These are phyloP conservation scores for Epichloe sibirici DNA, from an alignment of 2,329 filamentous ascomycete genomes.

Conservation along the genomic window DNA sequence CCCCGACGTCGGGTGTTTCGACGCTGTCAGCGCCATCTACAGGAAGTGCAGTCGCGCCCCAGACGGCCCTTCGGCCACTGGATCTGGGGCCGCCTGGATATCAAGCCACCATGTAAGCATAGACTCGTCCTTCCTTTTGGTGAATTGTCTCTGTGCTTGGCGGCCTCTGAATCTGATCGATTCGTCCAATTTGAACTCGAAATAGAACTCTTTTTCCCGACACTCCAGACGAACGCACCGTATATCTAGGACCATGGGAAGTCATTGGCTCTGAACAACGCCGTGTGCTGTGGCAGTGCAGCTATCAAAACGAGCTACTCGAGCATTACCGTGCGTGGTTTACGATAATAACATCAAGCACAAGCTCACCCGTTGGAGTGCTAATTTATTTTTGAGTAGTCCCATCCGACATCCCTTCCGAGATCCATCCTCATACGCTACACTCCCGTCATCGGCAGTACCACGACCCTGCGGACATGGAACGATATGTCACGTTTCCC, in stretches of 20 bases:
- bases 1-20: slow-evolving; percentile 31
- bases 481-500: slow-evolving; percentile 35
- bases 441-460: slow-evolving; percentile 39
- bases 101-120: slow-evolving; percentile 38
- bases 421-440: slow-evolving; percentile 35
- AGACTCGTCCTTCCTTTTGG: neutral
- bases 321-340: slow-evolving; percentile 33
- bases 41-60: slow-evolving; percentile 19
- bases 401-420: slow-evolving; percentile 30
- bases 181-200: slow-evolving; percentile 3
- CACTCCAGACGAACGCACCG: slow-evolving; percentile 33
- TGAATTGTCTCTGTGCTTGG: neutral
- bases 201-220: slow-evolving; percentile 37
- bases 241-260: slow-evolving; percentile 43
- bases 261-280: slow-evolving; percentile 34
- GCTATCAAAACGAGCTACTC: slow-evolving; percentile 37
- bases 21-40: slow-evolving; percentile 32
- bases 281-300: slow-evolving; percentile 40
- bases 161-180: slow-evolving; percentile 7
- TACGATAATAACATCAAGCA: too few species aligned
- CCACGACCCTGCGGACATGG: slow-evolving; percentile 36
- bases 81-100: slow-evolving; percentile 41
- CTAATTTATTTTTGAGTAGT: slow-evolving; percentile 19
- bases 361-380: neutral
- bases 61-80: slow-evolving; percentile 30